Percentiles rank a stretch among this genome's conserved stretches.
Evolutionary conservation across 352 stramenopile species (phyloP).

Genomic region (Globisporangium spinosum): DNA sequence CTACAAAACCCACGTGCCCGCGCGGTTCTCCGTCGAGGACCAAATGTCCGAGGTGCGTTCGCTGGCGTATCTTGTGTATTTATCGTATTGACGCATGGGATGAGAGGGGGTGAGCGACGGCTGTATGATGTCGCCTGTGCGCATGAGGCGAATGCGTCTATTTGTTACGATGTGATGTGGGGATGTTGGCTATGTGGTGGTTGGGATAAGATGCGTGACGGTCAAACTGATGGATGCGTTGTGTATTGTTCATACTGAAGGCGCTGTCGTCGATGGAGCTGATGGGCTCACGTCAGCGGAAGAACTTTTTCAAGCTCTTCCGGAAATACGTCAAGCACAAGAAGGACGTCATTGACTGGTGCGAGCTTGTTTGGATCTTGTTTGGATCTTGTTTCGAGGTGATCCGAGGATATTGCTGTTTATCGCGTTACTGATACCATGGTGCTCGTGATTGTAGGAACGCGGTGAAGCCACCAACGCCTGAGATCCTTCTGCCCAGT

Average conservation of each 20-base stretch:
- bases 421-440: background rate
- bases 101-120: background rate
- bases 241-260: constrained; percentile 22
- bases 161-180: background rate
- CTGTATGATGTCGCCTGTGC: too few relatives aligned
- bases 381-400: background rate
- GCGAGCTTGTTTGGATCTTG: constrained; percentile 4
- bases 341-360: constrained; percentile 83
- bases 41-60: constrained; percentile 78
- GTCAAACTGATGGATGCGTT: background rate
- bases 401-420: background rate
- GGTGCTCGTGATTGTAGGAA: constrained; percentile 41
- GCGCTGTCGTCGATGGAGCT: constrained; percentile 75
- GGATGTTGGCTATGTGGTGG: background rate
- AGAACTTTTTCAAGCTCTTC: constrained; percentile 89
- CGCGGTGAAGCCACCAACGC: constrained; percentile 68
- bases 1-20: constrained; percentile 85
- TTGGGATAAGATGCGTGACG: background rate
- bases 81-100: background rate
- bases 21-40: constrained; percentile 82
- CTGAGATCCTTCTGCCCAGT: constrained; percentile 65
- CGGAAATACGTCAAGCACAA: constrained; percentile 86
- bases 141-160: background rate
- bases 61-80: background rate
- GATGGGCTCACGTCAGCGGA: constrained; percentile 72